These are phyloP conservation scores for Botrytis cinerea DNA, from an alignment of 2,329 filamentous ascomycete species.

Conservation along the genomic window DNA sequence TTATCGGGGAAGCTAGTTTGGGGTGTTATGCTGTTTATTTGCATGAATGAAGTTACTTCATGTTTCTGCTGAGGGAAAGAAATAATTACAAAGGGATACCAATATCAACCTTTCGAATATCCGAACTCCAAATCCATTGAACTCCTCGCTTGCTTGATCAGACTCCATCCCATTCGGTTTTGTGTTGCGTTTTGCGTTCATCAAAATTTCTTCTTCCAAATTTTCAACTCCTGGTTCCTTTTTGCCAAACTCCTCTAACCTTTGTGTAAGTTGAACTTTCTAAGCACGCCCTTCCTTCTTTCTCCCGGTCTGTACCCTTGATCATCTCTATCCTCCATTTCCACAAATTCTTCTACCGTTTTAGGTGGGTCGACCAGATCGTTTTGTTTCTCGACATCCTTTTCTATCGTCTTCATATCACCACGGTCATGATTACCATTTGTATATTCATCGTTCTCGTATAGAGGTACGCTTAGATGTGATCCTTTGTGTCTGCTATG, in stretches of 20 bases:
- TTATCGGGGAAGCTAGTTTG: slow-evolving; percentile 68
- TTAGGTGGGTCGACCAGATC: slow-evolving; percentile 20
- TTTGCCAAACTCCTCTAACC: slow-evolving; percentile 6
- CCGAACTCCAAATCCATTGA: slow-evolving; percentile 15
- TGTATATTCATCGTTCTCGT: slow-evolving; percentile 34
- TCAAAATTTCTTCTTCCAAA: not conserved
- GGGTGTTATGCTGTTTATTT: not conserved
- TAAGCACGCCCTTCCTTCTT: slow-evolving; percentile 31
- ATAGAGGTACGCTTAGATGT: slow-evolving; percentile 25
- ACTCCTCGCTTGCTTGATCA: slow-evolving; percentile 22
- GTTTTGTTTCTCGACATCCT: slow-evolving; percentile 15
- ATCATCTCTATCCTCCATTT: slow-evolving; percentile 12
- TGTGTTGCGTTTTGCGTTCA: slow-evolving; percentile 6
- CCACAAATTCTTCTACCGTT: slow-evolving; percentile 9
- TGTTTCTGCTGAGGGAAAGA: not conserved
- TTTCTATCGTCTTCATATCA: slow-evolving; percentile 13
- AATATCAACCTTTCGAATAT: slow-evolving; percentile 20
- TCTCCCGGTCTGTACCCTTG: slow-evolving; percentile 26
- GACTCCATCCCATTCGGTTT: not conserved
- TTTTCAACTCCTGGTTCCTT: not conserved
- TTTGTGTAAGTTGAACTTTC: slow-evolving; percentile 29
- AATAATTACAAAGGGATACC: slow-evolving; percentile 20
- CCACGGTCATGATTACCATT: slow-evolving; percentile 31
- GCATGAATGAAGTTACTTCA: slow-evolving; percentile 18
- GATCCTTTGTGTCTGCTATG: slow-evolving; percentile 27